Conservation (phyloP, 176 grass and related monocot species). For the Puccinellia tenuiflora region DNA sequence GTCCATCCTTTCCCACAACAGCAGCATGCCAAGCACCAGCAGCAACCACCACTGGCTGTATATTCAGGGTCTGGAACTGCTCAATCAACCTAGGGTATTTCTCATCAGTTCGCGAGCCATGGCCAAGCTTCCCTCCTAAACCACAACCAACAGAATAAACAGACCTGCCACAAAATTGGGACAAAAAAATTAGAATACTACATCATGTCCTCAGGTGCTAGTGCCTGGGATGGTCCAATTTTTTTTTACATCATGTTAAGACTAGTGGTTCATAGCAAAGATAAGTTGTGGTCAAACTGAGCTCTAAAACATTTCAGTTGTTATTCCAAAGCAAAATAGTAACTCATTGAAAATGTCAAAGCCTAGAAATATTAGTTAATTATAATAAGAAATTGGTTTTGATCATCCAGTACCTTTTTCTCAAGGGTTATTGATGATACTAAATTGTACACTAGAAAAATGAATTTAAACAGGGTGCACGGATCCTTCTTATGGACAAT, state of each 20-base stretch:
- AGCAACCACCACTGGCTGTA: constrained; percentile 80
- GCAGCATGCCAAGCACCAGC: constrained; percentile 93
- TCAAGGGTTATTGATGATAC: background rate
- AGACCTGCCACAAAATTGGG: constrained; percentile 46
- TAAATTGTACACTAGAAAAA: background rate
- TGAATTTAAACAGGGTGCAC: background rate
- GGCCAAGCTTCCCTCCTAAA: constrained; percentile 88
- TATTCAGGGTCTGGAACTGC: constrained; percentile 61
- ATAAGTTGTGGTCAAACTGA: background rate
- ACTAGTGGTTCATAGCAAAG: background rate
- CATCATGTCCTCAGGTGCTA: too few relatives aligned
- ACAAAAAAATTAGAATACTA: constrained; percentile 6
- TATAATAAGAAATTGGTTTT: background rate
- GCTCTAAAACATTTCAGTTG: background rate
- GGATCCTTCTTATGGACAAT: background rate
- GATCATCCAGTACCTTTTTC: background rate
- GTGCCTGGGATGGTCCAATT: too few relatives aligned
- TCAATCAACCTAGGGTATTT: constrained; percentile 85
- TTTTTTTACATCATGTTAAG: background rate
- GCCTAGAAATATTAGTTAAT: background rate
- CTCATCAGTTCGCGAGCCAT: constrained; percentile 76
- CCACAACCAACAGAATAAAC: constrained; percentile 93
- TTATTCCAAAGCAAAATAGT: background rate
- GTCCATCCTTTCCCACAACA: constrained; percentile 79
- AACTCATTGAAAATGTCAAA: background rate